phyloP scores from a whole-genome alignment of 768 basidiomycete species.

The Dendrothele bispora region DNA sequence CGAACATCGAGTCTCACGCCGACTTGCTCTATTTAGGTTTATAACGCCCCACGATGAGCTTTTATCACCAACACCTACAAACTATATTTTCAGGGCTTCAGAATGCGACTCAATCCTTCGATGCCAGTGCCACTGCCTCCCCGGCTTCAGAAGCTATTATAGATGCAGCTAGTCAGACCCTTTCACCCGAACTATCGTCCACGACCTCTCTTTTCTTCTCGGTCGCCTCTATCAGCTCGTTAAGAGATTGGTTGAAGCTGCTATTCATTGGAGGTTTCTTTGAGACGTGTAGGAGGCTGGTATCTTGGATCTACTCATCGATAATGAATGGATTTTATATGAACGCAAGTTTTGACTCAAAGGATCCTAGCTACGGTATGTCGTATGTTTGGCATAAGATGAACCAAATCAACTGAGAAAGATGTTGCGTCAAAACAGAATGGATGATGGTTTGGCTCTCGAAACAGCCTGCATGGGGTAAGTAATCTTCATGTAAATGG shows the following conservation, averaged over 20 bases:
- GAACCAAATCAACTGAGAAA: conserved; percentile 4
- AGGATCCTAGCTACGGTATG: conserved; percentile 59
- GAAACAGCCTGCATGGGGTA: conserved; percentile 57
- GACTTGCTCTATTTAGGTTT: too few species aligned
- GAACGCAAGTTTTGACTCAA: conserved; percentile 59
- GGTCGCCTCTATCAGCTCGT: conserved; percentile 54
- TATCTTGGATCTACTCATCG: conserved; percentile 40
- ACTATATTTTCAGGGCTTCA: too few species aligned
- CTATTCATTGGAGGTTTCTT: conserved; percentile 60
- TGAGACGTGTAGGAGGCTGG: conserved; percentile 55
- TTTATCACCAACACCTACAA: too few species aligned
- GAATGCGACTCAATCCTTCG: too few species aligned
- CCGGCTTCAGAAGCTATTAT: too few species aligned
- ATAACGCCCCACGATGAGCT: too few species aligned
- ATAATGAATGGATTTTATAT: conserved; percentile 57
- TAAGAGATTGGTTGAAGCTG: conserved; percentile 66
- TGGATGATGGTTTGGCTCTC: conserved; percentile 77
- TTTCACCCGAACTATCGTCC: too few species aligned
- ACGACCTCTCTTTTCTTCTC: conserved; percentile 38
- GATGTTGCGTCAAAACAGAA: conserved; percentile 32
- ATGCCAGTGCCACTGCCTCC: too few species aligned
- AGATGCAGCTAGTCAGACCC: too few species aligned
- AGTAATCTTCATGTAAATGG: conserved; percentile 15
- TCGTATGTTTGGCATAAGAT: conserved; percentile 1
- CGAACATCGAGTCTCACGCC: too few species aligned